Base-by-base conservation (phyloP, 306 rosid species). In the Cucurbita maxima region DNA sequence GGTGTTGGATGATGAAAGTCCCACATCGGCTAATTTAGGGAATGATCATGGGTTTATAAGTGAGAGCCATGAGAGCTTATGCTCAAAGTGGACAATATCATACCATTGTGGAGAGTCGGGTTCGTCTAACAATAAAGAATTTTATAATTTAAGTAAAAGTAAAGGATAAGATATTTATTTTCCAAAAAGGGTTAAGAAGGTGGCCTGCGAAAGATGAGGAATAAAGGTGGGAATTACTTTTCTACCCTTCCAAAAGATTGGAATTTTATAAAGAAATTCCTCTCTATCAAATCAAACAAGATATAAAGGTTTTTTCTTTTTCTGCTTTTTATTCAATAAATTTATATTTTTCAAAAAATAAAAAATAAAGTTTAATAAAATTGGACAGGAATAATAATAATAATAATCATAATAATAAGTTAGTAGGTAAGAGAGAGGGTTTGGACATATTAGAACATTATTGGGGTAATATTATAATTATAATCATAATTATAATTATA, bases 371-470 rank as follows among this genome's bases (percentile, higher is more conserved):
- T 22, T 70, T 45, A n/a, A n/a, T 16, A 81, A 74, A 83, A 66
- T 37, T 53, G 18, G 60, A 85, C 72, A 77, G 64, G 75, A 19
- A 72, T 10, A 69, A 11, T 58, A 55, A 66, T 52, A 84, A 76
- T 62, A 34, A 85, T 22, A 19, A 72, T 10, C 48, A 11, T 58
- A 55, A 66, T 52, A 84, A 76, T 62, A 34, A 85, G 73, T 62
- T 71, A 69, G 75, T 38, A 63, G 57, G 41, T 61, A 76, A 1
- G 34, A 30, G 34, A 30, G 34, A 38, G 53, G 40, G 61, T 79
- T 30, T 80, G 73, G 82, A 87, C 85, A 88, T 81, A 90, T 86
- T 81, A 38, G 78, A 56, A 76, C 82, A 86, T 87, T 83, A 90
- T 84, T 88, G 88, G 81, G 67, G 55, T 30, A 30, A 16, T 63